Percentiles rank a stretch among this genome's conserved stretches.
These are phyloP conservation scores for Euryodendron excelsum DNA, from an alignment of 148 eudicot genomes.

Conservation along the genomic window DNA sequence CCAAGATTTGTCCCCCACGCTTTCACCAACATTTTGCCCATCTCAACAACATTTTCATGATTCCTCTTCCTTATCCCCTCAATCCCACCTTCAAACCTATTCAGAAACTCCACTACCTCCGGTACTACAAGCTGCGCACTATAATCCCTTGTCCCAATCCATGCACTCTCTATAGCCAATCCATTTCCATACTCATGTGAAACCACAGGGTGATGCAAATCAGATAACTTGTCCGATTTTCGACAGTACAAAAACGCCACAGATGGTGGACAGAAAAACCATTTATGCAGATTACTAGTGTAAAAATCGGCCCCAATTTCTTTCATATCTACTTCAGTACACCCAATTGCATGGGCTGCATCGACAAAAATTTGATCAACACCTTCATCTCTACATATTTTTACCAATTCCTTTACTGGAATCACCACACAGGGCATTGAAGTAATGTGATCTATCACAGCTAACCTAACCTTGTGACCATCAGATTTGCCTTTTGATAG, in stretches of 20 bases:
- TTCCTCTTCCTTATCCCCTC: constrained; percentile 83
- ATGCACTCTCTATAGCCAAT: constrained; percentile 72
- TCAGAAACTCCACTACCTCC: constrained; percentile 70
- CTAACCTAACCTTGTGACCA: constrained; percentile 64
- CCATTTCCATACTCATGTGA: constrained; percentile 90
- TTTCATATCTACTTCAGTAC: constrained; percentile 57
- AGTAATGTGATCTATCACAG: constrained; percentile 92
- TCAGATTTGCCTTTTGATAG: constrained; percentile 51
- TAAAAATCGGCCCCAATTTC: constrained; percentile 92
- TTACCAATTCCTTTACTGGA: constrained; percentile 76
- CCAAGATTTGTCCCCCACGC: constrained; percentile 87
- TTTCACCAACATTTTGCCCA: constrained; percentile 71
- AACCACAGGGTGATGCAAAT: constrained; percentile 80
- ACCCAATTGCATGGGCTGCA: constrained; percentile 86
- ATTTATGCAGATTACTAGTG: constrained; percentile 87
- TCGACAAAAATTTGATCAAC: constrained; percentile 81
- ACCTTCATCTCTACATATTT: constrained; percentile 74
- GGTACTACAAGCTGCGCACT: constrained; percentile 82
- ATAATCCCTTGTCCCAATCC: constrained; percentile 91
- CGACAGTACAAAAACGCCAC: constrained; percentile 79
- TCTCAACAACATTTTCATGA: constrained; percentile 73
- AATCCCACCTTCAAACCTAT: constrained; percentile 82
- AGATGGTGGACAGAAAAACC: constrained; percentile 88
- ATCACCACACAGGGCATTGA: constrained; percentile 88
- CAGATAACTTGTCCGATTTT: constrained; percentile 31